Base-by-base conservation (phyloP, 2,329 filamentous ascomycete species). In the Xylariaceae sp. region DNA sequence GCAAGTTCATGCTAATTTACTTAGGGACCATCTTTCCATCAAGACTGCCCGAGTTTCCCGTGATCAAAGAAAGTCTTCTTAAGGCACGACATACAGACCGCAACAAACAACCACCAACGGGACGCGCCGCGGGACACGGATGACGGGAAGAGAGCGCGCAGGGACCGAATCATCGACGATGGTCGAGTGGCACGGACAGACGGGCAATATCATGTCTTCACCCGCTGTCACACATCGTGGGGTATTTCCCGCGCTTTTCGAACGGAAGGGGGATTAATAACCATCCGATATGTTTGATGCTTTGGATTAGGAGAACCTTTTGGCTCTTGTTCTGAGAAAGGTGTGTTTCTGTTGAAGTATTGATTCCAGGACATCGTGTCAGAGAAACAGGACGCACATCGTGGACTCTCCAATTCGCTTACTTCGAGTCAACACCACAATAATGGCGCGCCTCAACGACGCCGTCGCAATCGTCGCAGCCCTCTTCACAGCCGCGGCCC, bases 391-490 rank as follows among this genome's bases (percentile, higher is more conserved):
- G 2, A 42, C 37, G 9, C 17, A 42, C 11, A 3, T 42, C 6
- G 9, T 10, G 9, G 13, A 42, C 37, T 13, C 37, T 9, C 5
- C 37, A 8, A 42, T 42, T 13, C 11, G 8, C 37, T 13, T 13
- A 42, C 23, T 5, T 45, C 42, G 42, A 6, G 8, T 8, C 42
- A n/a, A n/a, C n/a, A n/a, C 1, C 9, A 45, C 37, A 45, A 3
- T 45, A 44, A 34, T 17, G 13, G 8, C 44, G 15, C n/a, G 10
- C 42, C 10, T n/a, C 13, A 60, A 60, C 58, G 58, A 53, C 2
- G 48, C 17, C 6, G 58, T 62, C 52, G 61, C 61, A 2, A 13
- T 58, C 3, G 13, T 62, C 44, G 17, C 58, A 37, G 54, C 53
- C 2, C 2, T 58, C 15, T 51, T 62, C 13, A 2, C 58, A 9